phyloP scores from a whole-genome alignment of 2,329 filamentous ascomycete genomes.

The Pseudocercospora fijiensis region DNA sequence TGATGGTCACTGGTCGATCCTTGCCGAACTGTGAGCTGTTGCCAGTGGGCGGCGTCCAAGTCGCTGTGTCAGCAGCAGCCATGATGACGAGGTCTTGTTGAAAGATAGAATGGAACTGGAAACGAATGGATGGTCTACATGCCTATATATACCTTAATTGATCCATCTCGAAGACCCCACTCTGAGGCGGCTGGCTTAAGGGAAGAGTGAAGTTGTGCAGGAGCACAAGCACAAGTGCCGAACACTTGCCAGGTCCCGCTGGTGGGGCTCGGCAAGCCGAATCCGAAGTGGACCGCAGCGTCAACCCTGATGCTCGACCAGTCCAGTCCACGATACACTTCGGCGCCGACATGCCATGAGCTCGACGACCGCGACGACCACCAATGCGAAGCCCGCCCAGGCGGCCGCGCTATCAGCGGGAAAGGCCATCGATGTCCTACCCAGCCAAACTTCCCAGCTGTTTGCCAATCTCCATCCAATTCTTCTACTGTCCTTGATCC shows the following conservation, averaged over 20 bases:
- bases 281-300: not conserved
- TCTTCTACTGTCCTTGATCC: conserved; percentile 64
- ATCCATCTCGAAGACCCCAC: not conserved
- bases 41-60: conserved; percentile 23
- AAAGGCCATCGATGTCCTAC: conserved; percentile 36
- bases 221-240: not conserved
- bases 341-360: conserved; percentile 19
- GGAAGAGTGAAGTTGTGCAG: not conserved
- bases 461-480: conserved; percentile 68
- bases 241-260: not conserved
- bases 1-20: conserved; percentile 31
- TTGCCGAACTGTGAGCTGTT: conserved; percentile 30
- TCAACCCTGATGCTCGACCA: not conserved
- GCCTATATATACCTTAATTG: conserved; percentile 3
- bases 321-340: not conserved
- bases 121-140: not conserved
- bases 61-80: conserved; percentile 7
- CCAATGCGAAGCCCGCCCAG: conserved; percentile 20
- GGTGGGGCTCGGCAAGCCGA: conserved; percentile 2
- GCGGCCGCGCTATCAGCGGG: conserved; percentile 12
- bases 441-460: conserved; percentile 30
- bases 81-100: conserved; percentile 7
- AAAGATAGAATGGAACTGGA: not conserved
- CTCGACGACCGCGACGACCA: conserved; percentile 11
- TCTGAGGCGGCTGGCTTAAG: not conserved